Evolutionary conservation across 208 protist genomes (phyloP).

Genomic region (Phytomonas sp.): DNA sequence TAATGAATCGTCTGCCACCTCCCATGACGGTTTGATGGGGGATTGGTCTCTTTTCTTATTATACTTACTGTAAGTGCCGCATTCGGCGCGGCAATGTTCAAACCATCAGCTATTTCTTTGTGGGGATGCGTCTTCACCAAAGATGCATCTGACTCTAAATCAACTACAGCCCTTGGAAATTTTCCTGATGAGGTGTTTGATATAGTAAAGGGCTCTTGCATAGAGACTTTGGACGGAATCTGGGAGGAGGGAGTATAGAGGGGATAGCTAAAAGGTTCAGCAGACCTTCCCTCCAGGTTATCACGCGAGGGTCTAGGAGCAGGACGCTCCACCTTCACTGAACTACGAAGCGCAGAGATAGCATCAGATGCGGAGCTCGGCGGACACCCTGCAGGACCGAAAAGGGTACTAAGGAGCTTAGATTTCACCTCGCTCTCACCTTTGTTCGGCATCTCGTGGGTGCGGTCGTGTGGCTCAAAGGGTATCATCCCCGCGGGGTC

Average conservation of each 20-base stretch:
- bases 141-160: not conserved
- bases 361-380: slow-evolving; percentile 13
- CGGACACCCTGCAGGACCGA: not conserved
- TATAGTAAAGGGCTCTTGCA: not conserved
- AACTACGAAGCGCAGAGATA: slow-evolving; percentile 12
- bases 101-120: not conserved
- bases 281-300: not conserved
- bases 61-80: not conserved
- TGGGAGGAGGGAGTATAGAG: not conserved
- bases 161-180: not conserved
- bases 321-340: slow-evolving; percentile 16
- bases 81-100: not conserved
- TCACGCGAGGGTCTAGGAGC: slow-evolving; percentile 2
- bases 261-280: not conserved
- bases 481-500: slow-evolving; percentile 15
- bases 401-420: not conserved
- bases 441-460: slow-evolving; percentile 12
- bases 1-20: slow-evolving; percentile 82
- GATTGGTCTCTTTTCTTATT: slow-evolving; percentile 15
- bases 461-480: slow-evolving; percentile 15
- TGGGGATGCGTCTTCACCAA: not conserved
- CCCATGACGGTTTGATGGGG: slow-evolving; percentile 21
- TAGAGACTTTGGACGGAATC: not conserved
- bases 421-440: not conserved
- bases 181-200: not conserved